Percentiles rank a stretch among this genome's conserved stretches.
These are phyloP conservation scores for Aspergillus sp. DNA, from an alignment of 2,329 filamentous ascomycete genomes.

Conservation along the genomic window DNA sequence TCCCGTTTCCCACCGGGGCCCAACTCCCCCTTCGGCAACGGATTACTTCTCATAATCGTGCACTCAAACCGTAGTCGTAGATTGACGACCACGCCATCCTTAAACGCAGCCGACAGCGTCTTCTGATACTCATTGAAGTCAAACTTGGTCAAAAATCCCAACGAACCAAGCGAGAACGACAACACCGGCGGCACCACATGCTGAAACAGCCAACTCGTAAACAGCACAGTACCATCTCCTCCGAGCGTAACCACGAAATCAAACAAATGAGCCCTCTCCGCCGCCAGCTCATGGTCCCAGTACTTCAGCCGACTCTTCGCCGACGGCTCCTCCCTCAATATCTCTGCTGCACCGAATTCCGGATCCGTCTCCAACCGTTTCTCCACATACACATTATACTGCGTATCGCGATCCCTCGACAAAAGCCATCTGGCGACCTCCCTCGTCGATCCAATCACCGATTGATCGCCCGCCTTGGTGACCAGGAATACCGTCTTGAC, in stretches of 20 bases:
- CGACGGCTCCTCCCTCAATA: constrained; percentile 64
- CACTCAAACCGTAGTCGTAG: constrained; percentile 87
- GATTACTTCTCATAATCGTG: constrained; percentile 75
- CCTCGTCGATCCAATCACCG: constrained; percentile 73
- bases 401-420: constrained; percentile 63
- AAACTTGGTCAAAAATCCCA: constrained; percentile 96
- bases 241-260: constrained; percentile 92
- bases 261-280: constrained; percentile 77
- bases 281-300: constrained; percentile 81
- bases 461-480: constrained; percentile 87
- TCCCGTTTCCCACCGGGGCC: constrained; percentile 56
- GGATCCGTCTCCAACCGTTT: constrained; percentile 70
- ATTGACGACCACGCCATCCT: constrained; percentile 83
- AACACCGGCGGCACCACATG: constrained; percentile 90
- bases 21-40: constrained; percentile 30
- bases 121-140: constrained; percentile 75
- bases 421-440: constrained; percentile 81
- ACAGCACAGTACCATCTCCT: constrained; percentile 95
- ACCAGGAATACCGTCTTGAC: constrained; percentile 83
- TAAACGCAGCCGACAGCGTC: constrained; percentile 71
- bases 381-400: constrained; percentile 81
- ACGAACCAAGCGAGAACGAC: constrained; percentile 84
- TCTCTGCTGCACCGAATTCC: constrained; percentile 69
- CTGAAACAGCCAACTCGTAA: constrained; percentile 96
- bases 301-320: constrained; percentile 67